Evolutionary conservation across 2,329 filamentous ascomycete genomes (phyloP).

Genomic region (Alternaria sp.): DNA sequence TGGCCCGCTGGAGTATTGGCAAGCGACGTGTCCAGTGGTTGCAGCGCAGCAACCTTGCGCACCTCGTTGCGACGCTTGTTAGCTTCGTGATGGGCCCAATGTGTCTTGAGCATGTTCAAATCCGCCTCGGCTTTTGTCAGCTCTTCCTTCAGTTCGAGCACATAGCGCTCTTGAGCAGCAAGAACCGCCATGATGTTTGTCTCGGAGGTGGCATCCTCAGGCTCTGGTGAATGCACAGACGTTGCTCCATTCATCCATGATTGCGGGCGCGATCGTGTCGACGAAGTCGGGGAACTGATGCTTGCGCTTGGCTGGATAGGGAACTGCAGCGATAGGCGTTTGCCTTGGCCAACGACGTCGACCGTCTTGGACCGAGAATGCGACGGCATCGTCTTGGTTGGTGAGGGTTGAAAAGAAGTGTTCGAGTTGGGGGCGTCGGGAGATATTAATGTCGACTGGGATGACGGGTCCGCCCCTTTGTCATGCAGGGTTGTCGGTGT

Average conservation of each 20-base stretch:
- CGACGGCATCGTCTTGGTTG: conserved; percentile 29
- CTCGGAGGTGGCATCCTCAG: conserved; percentile 33
- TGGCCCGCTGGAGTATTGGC: conserved; percentile 39
- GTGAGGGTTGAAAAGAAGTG: conserved; percentile 20
- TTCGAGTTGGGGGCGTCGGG: conserved; percentile 23
- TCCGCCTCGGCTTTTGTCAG: conserved; percentile 82
- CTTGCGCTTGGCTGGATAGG: conserved; percentile 54
- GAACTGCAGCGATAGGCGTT: conserved; percentile 59
- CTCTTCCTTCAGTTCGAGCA: conserved; percentile 91
- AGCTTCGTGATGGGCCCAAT: conserved; percentile 81
- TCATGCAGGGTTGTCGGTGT: conserved; percentile 39
- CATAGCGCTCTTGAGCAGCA: conserved; percentile 87
- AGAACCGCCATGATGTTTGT: conserved; percentile 80
- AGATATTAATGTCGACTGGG: conserved; percentile 19
- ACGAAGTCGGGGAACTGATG: conserved; percentile 41
- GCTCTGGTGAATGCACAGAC: conserved; percentile 38
- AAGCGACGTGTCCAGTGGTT: conserved; percentile 58
- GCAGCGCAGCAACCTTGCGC: conserved; percentile 62
- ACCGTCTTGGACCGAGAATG: conserved; percentile 47
- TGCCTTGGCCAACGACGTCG: conserved; percentile 49
- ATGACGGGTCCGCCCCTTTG: conserved; percentile 31
- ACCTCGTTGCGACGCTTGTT: conserved; percentile 76
- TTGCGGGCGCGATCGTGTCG: conserved; percentile 48
- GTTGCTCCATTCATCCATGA: conserved; percentile 50
- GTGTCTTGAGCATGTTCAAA: conserved; percentile 77